Percentiles rank a stretch among this genome's conserved stretches.
phyloP scores from a whole-genome alignment of 2,329 filamentous ascomycete genomes.

The Pseudogymnoascus sp. region DNA sequence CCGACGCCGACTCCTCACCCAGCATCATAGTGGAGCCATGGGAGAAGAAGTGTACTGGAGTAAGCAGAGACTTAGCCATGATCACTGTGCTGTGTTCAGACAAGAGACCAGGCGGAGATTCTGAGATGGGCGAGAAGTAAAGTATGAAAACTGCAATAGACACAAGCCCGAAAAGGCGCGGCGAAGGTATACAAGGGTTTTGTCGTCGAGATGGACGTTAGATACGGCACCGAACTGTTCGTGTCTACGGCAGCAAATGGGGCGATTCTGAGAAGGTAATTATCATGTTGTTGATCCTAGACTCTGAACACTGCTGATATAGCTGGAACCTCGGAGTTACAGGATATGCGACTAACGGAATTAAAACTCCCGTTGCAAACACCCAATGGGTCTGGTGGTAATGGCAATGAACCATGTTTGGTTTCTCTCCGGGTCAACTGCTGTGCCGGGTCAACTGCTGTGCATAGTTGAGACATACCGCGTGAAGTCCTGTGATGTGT shows the following conservation, averaged over 20 bases:
- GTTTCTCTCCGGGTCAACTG: not conserved
- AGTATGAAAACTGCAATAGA: not conserved
- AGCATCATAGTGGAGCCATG: constrained; percentile 68
- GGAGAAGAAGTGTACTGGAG: constrained; percentile 58
- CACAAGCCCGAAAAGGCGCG: not conserved
- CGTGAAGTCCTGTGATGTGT: not conserved
- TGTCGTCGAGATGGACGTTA: not conserved
- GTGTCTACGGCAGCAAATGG: not conserved
- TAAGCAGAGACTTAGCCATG: constrained; percentile 18
- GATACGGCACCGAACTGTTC: not conserved
- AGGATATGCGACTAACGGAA: not conserved
- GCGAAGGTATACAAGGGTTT: too few relatives aligned
- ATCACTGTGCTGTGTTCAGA: not conserved
- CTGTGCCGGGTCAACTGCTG: not conserved
- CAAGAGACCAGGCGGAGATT: not conserved
- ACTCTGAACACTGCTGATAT: not conserved
- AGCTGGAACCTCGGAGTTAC: not conserved
- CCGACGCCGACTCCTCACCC: constrained; percentile 52
- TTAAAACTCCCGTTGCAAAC: not conserved
- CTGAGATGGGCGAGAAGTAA: not conserved
- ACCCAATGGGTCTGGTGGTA: not conserved
- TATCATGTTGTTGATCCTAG: not conserved
- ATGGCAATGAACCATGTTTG: not conserved
- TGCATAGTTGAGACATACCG: not conserved
- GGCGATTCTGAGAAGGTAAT: not conserved